Percentiles rank a stretch among this genome's conserved stretches.
Conservation (phyloP, 371 early-diverging fungal genomes). For the Batkoa obscura region DNA sequence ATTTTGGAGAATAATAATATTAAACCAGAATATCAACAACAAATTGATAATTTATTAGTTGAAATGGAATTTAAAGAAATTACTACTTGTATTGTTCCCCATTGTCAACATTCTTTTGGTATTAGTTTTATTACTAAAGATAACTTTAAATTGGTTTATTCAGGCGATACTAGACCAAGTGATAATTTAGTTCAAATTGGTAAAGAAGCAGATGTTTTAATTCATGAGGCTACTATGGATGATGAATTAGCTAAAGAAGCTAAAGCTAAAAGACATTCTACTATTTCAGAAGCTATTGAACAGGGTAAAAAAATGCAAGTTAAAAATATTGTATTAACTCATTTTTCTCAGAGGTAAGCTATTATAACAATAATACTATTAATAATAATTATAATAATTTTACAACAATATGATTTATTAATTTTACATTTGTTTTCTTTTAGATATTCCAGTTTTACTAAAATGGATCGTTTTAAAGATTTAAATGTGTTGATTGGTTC, state of each 20-base stretch:
- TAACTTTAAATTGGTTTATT: conserved; percentile 63
- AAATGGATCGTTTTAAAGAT: too few relatives aligned
- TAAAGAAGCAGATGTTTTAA: conserved; percentile 46
- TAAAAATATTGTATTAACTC: conserved; percentile 72
- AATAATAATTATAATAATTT: too few relatives aligned
- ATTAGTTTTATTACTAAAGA: conserved; percentile 37
- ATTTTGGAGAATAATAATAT: conserved; percentile 7
- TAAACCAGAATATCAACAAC: not conserved
- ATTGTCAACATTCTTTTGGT: conserved; percentile 65
- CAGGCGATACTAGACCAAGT: conserved; percentile 95
- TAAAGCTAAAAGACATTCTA: conserved; percentile 69
- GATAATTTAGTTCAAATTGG: conserved; percentile 51
- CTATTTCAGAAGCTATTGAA: conserved; percentile 70
- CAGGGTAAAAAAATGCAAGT: conserved; percentile 72
- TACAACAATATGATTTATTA: too few relatives aligned
- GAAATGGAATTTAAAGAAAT: conserved; percentile 27
- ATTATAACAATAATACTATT: too few relatives aligned
- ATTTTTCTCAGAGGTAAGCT: conserved; percentile 91
- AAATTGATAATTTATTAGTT: conserved; percentile 10
- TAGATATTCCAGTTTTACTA: too few relatives aligned
- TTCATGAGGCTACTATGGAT: conserved; percentile 96
- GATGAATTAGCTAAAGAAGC: conserved; percentile 71
- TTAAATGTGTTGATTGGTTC: too few relatives aligned
- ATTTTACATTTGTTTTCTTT: too few relatives aligned
- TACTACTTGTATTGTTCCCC: conserved; percentile 48